Percentiles rank a stretch among this genome's conserved stretches.
Evolutionary conservation across 106 monocot genomes (phyloP).

Genomic region (Agapanthus africanus): DNA sequence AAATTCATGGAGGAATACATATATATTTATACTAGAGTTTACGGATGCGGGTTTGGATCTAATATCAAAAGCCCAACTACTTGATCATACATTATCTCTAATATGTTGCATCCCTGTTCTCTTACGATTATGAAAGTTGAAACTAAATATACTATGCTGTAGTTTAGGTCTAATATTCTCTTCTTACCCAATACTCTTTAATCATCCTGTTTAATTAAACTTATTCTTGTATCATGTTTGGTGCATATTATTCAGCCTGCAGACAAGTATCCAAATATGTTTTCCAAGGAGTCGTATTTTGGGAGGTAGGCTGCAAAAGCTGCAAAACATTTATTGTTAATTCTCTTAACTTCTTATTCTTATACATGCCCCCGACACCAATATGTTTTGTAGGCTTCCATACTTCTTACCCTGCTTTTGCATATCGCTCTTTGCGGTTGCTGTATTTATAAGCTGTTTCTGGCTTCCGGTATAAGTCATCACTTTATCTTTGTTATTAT

Average conservation of each 20-base stretch:
- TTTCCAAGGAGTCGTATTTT: conserved; percentile 15
- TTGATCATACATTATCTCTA: too few species aligned
- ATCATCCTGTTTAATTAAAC: too few species aligned
- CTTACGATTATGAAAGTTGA: too few species aligned
- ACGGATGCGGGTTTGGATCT: too few species aligned
- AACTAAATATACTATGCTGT: too few species aligned
- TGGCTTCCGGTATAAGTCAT: conserved; percentile 54
- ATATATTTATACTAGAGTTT: too few species aligned
- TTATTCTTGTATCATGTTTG: too few species aligned
- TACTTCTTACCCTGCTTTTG: conserved; percentile 52
- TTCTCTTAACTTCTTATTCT: conserved; percentile 6
- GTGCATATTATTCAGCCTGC: conserved; percentile 19
- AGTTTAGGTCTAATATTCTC: too few species aligned
- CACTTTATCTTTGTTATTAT: background rate
- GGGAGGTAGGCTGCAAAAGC: conserved; percentile 11
- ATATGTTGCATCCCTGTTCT: too few species aligned
- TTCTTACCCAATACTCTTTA: too few species aligned
- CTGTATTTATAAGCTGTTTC: conserved; percentile 26
- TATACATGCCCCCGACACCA: background rate
- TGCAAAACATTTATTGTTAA: conserved; percentile 4
- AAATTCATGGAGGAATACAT: too few species aligned
- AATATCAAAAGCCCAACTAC: too few species aligned
- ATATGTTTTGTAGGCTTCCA: conserved; percentile 40
- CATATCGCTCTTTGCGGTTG: conserved; percentile 44
- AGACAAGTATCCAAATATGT: conserved; percentile 15